Evolutionary conservation across 2,329 filamentous ascomycete genomes (phyloP), one percentile per base, ranked within the genome.

Genomic region (Chaetomiaceae sp.): DNA sequence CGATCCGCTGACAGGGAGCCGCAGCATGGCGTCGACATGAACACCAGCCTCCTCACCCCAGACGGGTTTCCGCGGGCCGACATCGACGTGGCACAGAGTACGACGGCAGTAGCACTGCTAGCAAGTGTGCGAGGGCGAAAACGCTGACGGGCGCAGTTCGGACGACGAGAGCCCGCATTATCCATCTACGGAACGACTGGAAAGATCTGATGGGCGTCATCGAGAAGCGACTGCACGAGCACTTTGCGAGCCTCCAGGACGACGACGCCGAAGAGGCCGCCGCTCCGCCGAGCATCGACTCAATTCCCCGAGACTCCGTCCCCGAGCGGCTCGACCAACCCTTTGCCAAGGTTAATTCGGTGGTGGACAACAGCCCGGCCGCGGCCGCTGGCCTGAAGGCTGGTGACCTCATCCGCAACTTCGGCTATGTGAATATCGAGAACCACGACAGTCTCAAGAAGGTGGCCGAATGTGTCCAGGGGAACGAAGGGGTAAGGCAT

Each of bases 11-110:
- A 63, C 53, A 7, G 39, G 20, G 20, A 3, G n/a, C 15, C 19
- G 14, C 64, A 96, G 91, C 92, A 97, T 75, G 85, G 87, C 40
- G 92, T 96, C 49, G 85, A 88, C 64, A 99, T 99, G 94, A 85
- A 87, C 64, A 96, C 94, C 7, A 79, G 83, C 54, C 81, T 99
- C 36, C 83, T 90, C 22, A 96, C 92, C 14, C 82, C 84, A 57
- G 94, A 97, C 71, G 94, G 94, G 44, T 99, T 89, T 68, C 94
- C 94, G 29, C 83, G 94, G 67, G 86, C 89, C 64, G 94, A 99
- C 71, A 85, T 99, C 59, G 94, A 99, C 69, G 88, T 99, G 58
- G 87, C 94, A 23, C 92, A 96, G 73, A 94, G 90, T 94, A 83
- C 61, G 77, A 51, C 31, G 15, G 27, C 20, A 22, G 22, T 11